Percentiles rank a stretch among this genome's conserved stretches.
Evolutionary conservation across 2,329 filamentous ascomycete genomes (phyloP).

Genomic region (Stagonosporopsis tanaceti): DNA sequence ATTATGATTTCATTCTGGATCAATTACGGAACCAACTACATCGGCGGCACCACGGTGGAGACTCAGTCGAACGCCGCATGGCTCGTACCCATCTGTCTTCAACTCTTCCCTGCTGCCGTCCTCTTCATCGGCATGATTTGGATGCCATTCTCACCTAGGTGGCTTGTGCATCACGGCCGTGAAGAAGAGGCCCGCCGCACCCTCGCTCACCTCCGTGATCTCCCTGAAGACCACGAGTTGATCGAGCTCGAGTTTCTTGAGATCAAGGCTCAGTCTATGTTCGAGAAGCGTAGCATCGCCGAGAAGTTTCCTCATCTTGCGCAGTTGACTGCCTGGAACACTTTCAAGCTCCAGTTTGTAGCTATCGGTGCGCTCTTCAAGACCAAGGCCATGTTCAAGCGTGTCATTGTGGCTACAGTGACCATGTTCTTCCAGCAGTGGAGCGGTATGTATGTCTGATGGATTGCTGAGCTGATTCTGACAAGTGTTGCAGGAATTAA

Average conservation of each 20-base stretch:
- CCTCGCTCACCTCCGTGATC: constrained; percentile 69
- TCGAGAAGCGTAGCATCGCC: constrained; percentile 73
- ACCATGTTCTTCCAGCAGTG: constrained; percentile 62
- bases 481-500: not conserved
- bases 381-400: constrained; percentile 70
- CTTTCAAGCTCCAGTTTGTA: constrained; percentile 67
- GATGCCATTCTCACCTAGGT: constrained; percentile 81
- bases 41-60: constrained; percentile 63
- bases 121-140: constrained; percentile 76
- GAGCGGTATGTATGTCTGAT: constrained; percentile 47
- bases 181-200: constrained; percentile 72
- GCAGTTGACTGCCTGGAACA: constrained; percentile 67
- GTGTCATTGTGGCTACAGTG: constrained; percentile 67
- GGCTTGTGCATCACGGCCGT: constrained; percentile 74
- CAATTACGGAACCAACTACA: constrained; percentile 53
- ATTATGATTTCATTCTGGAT: constrained; percentile 46
- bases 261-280: constrained; percentile 79
- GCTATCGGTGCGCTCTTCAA: constrained; percentile 71
- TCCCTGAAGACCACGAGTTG: constrained; percentile 69
- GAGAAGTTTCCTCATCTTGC: constrained; percentile 73
- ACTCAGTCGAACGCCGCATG: constrained; percentile 73
- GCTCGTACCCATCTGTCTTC: constrained; percentile 76
- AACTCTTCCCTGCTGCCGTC: constrained; percentile 71
- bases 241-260: constrained; percentile 82
- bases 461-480: not conserved